Conservation (phyloP, 2,329 filamentous ascomycete genomes). For the Diaporthe citriasiana region DNA sequence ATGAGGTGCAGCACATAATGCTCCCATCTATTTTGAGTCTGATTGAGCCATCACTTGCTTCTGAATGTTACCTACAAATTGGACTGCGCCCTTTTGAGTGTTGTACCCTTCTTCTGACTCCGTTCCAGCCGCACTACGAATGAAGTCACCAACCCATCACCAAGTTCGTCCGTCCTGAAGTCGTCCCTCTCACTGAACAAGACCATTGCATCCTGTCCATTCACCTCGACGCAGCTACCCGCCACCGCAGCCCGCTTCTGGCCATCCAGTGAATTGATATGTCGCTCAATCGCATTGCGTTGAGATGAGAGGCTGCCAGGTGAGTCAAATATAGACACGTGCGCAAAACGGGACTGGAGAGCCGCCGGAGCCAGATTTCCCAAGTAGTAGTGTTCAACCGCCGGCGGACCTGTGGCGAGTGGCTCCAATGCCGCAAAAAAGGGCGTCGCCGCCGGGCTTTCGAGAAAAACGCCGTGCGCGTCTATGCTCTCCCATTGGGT, state of each 20-base stretch:
- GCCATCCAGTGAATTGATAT: too few species aligned
- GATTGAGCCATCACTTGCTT: too few species aligned
- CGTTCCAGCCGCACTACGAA: background rate
- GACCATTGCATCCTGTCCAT: too few species aligned
- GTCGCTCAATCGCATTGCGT: too few species aligned
- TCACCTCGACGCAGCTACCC: too few species aligned
- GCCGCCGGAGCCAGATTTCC: background rate
- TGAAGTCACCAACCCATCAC: background rate
- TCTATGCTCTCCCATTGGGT: slow-evolving; percentile 32
- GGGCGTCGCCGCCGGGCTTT: background rate
- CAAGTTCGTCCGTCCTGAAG: background rate
- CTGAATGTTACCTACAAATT: too few species aligned
- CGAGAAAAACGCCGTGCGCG: background rate
- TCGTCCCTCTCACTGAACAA: too few species aligned
- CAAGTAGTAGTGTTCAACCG: slow-evolving; percentile 20
- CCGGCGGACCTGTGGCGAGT: background rate
- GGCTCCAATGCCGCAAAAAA: slow-evolving; percentile 22
- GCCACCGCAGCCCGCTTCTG: too few species aligned
- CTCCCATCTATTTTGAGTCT: too few species aligned
- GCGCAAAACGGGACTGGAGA: background rate
- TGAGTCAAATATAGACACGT: background rate
- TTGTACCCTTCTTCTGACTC: too few species aligned
- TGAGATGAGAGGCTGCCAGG: too few species aligned
- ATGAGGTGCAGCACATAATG: background rate
- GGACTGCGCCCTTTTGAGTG: too few species aligned